These are phyloP conservation scores for Sporothrix phasma DNA, from an alignment of 2,329 filamentous ascomycete genomes.

Conservation along the genomic window DNA sequence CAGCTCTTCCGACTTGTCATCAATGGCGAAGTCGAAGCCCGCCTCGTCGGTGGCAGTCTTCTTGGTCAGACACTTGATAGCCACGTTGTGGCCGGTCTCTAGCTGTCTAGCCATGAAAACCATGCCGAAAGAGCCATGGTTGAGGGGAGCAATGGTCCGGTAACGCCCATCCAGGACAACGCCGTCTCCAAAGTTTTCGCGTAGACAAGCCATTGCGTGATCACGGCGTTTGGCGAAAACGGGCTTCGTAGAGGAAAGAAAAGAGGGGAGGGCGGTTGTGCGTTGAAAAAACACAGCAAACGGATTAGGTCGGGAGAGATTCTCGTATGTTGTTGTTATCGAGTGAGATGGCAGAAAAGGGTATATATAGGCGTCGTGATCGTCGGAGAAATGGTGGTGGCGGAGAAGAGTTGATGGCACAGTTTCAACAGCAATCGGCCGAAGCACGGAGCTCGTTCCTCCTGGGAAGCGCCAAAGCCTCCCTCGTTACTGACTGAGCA, in stretches of 20 bases:
- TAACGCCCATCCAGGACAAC: conserved; percentile 82
- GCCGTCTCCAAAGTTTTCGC: conserved; percentile 68
- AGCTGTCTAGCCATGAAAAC: conserved; percentile 87
- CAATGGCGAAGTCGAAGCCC: conserved; percentile 57
- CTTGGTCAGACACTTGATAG: conserved; percentile 95
- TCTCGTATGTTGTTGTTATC: conserved; percentile 6
- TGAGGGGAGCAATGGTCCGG: conserved; percentile 83
- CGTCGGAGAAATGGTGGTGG: conserved; percentile 14
- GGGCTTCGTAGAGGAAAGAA: not conserved
- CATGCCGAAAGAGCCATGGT: conserved; percentile 98
- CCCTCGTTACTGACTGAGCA: conserved; percentile 5
- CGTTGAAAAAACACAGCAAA: conserved; percentile 2
- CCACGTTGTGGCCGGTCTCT: conserved; percentile 67
- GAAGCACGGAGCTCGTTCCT: conserved; percentile 15
- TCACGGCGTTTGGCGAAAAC: conserved; percentile 11
- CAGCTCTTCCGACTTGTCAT: conserved; percentile 74
- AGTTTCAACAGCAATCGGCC: conserved; percentile 11
- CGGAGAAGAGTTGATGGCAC: conserved; percentile 11
- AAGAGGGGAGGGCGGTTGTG: not conserved
- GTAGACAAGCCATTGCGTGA: conserved; percentile 67
- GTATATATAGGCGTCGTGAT: conserved; percentile 24
- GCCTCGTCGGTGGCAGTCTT: conserved; percentile 51
- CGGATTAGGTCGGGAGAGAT: conserved; percentile 7
- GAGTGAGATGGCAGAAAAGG: conserved; percentile 16
- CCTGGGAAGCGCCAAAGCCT: conserved; percentile 11